phyloP scores from a whole-genome alignment of 2,329 filamentous ascomycete species.

The Albifimbria verrucaria region DNA sequence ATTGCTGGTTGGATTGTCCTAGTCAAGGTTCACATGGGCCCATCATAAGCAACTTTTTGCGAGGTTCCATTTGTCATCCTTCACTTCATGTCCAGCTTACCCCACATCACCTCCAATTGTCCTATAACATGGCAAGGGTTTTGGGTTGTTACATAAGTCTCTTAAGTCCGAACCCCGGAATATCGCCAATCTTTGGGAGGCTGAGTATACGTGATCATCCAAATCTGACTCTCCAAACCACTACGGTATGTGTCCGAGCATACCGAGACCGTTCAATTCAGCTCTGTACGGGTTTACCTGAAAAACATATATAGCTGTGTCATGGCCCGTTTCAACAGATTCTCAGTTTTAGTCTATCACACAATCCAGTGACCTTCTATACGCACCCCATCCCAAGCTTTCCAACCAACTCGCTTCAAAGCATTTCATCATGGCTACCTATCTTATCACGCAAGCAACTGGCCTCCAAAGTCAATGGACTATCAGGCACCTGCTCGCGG shows the following conservation, averaged over 20 bases:
- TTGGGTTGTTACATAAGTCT: neutral
- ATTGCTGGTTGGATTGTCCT: neutral
- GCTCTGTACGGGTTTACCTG: no score
- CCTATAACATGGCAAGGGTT: neutral
- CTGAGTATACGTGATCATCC: no score
- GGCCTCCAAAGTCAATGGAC: slow-evolving; percentile 26
- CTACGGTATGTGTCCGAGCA: no score
- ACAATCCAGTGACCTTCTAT: neutral
- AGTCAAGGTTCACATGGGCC: neutral
- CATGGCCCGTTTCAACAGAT: neutral
- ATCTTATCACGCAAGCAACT: slow-evolving; percentile 31
- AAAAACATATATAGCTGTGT: no score
- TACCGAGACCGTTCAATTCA: no score
- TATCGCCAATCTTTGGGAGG: no score
- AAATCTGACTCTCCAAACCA: no score
- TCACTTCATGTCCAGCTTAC: neutral
- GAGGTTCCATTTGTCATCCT: neutral
- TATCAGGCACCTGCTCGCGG: slow-evolving; percentile 28
- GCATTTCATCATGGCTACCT: slow-evolving; percentile 25
- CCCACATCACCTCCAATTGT: neutral
- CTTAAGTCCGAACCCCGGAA: no score
- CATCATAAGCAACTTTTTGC: neutral
- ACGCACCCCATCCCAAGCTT: neutral
- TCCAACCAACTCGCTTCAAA: neutral
- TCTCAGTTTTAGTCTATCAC: neutral